A percentile compares a stretch with the other conserved stretches of the same genome.
Conservation (phyloP, 2,329 filamentous ascomycete genomes). For the Phialophora macrospora region DNA sequence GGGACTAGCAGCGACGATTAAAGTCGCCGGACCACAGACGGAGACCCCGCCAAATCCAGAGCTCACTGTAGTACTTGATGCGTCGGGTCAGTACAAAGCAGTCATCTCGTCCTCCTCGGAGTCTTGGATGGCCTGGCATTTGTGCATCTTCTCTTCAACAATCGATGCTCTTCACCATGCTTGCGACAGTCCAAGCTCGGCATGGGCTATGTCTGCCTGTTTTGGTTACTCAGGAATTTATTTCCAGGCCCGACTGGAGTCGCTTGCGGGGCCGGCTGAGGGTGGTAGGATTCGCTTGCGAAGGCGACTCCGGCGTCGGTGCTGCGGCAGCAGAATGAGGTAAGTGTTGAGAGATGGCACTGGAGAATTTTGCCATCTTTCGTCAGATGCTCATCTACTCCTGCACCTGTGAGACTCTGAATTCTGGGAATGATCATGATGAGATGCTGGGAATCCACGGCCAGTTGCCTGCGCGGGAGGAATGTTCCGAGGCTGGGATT, state of each 20-base stretch:
- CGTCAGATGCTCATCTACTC: not conserved
- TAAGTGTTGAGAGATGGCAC: not conserved
- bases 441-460: not conserved
- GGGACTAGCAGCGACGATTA: not conserved
- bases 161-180: not conserved
- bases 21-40: not conserved
- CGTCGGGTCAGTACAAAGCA: not conserved
- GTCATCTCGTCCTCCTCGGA: not conserved
- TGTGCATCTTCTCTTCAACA: not conserved
- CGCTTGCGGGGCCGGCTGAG: not conserved
- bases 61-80: not conserved
- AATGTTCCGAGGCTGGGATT: not conserved
- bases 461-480: not conserved
- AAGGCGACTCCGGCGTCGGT: not conserved
- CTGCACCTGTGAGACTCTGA: not conserved
- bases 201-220: not conserved
- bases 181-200: not conserved
- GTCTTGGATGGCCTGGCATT: constrained; percentile 6
- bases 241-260: not conserved
- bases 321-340: not conserved
- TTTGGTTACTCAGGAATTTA: not conserved
- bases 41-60: not conserved
- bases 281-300: not conserved
- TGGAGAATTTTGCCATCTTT: not conserved
- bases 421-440: not conserved